phyloP scores from a whole-genome alignment of 164 flowering plant genomes.

The Pachysandra terminalis region DNA sequence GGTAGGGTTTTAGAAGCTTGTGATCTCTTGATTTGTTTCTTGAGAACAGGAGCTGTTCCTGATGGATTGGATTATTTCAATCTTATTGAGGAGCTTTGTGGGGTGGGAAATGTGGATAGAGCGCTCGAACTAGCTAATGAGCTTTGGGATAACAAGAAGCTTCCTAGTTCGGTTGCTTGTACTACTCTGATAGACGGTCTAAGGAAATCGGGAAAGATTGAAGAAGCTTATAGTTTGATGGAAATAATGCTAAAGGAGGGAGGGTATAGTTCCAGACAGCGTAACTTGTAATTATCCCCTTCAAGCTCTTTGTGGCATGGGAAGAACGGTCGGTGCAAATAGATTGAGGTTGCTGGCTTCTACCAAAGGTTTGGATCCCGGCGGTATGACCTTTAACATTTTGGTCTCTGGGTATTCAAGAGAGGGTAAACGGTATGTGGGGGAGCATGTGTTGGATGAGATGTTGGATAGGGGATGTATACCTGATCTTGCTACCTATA shows the following conservation, averaged over 20 bases:
- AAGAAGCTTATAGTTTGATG: slow-evolving; percentile 42
- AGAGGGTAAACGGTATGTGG: slow-evolving; percentile 67
- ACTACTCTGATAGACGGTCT: slow-evolving; percentile 70
- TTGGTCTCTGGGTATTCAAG: slow-evolving; percentile 62
- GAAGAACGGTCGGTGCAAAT: slow-evolving; percentile 64
- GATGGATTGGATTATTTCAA: slow-evolving; percentile 49
- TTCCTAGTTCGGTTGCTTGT: slow-evolving; percentile 55
- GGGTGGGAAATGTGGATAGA: slow-evolving; percentile 28
- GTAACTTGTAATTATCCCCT: slow-evolving; percentile 75
- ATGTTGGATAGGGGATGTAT: slow-evolving; percentile 84
- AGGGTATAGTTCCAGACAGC: slow-evolving; percentile 55
- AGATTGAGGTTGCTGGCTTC: slow-evolving; percentile 64
- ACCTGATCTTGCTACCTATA: slow-evolving; percentile 75
- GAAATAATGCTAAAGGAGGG: slow-evolving; percentile 65
- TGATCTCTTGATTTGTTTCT: slow-evolving; percentile 55
- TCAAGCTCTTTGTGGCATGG: slow-evolving; percentile 48
- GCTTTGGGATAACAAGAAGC: slow-evolving; percentile 52
- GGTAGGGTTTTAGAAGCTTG: slow-evolving; percentile 46
- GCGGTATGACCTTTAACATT: slow-evolving; percentile 47
- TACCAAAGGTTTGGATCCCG: slow-evolving; percentile 56
- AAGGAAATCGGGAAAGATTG: slow-evolving; percentile 34
- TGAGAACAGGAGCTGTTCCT: slow-evolving; percentile 58
- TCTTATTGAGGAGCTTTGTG: slow-evolving; percentile 58
- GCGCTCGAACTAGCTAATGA: slow-evolving; percentile 55
- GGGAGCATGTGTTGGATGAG: slow-evolving; percentile 60